These are phyloP conservation scores for Spathaspora jeffriesii DNA, from an alignment of 1,139 yeast species.

Conservation along the genomic window DNA sequence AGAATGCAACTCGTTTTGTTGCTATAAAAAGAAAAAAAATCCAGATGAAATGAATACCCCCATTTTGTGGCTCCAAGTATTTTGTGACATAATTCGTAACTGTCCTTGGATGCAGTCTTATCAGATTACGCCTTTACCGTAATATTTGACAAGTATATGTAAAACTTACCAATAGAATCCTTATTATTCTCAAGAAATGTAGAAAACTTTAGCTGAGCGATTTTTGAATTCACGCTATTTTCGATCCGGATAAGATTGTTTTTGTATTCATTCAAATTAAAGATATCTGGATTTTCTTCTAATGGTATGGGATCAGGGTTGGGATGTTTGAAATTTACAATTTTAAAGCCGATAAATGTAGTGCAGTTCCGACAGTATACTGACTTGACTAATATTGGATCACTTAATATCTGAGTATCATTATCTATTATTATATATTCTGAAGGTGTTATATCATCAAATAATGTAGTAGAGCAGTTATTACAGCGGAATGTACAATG, in stretches of 20 bases:
- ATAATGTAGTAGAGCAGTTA: slow-evolving; percentile 11
- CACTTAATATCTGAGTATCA: slow-evolving; percentile 9
- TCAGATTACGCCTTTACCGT: not conserved
- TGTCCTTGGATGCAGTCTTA: not conserved
- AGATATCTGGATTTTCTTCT: not conserved
- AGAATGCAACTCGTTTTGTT: not conserved
- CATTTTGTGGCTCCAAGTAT: not conserved
- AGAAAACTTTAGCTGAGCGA: slow-evolving; percentile 6
- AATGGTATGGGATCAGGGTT: slow-evolving; percentile 2
- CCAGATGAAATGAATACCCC: not conserved
- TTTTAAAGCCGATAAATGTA: slow-evolving; percentile 17
- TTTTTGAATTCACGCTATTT: slow-evolving; percentile 11
- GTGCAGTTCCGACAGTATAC: slow-evolving; percentile 16
- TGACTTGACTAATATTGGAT: slow-evolving; percentile 11
- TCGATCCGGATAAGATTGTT: slow-evolving; percentile 14
- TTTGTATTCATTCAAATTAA: slow-evolving; percentile 11
- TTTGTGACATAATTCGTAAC: slow-evolving; percentile 3
- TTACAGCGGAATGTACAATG: slow-evolving; percentile 13
- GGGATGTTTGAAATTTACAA: slow-evolving; percentile 11
- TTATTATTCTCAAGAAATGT: slow-evolving; percentile 6
- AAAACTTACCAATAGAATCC: slow-evolving; percentile 8
- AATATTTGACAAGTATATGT: slow-evolving; percentile 6
- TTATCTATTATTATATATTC: slow-evolving; percentile 7
- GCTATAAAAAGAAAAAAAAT: not conserved
- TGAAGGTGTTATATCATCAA: slow-evolving; percentile 9